Percentiles rank a stretch among this genome's conserved stretches.
Conservation (phyloP, 331 rosid genomes). For the Malus hybrid region DNA sequence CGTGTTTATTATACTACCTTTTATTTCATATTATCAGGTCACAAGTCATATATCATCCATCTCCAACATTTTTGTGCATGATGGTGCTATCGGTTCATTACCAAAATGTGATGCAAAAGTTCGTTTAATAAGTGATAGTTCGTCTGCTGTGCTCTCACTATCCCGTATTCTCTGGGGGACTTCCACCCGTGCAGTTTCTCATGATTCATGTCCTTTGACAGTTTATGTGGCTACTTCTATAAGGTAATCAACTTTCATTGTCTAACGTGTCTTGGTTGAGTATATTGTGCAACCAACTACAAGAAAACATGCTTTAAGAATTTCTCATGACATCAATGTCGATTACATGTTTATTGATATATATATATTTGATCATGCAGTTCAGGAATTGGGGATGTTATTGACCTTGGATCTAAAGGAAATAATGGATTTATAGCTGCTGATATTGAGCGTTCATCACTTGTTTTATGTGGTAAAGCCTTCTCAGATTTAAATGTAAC, state of each 20-base stretch:
- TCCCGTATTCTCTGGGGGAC: constrained; percentile 36
- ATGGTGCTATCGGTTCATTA: constrained; percentile 37
- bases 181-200: constrained; percentile 30
- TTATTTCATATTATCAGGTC: constrained; percentile 21
- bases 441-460: constrained; percentile 39
- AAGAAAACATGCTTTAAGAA: neutral
- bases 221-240: constrained; percentile 33
- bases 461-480: constrained; percentile 41
- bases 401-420: constrained; percentile 25
- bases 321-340: neutral
- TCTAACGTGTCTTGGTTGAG: neutral
- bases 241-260: constrained; percentile 13
- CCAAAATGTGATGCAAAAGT: constrained; percentile 33
- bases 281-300: neutral
- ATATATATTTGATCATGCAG: constrained; percentile 17
- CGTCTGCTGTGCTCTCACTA: constrained; percentile 36
- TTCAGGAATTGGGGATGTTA: constrained; percentile 20
- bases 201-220: constrained; percentile 42
- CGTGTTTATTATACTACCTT: neutral
- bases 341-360: neutral
- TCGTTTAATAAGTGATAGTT: constrained; percentile 37
- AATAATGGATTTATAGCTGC: constrained; percentile 34
- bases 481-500: constrained; percentile 27
- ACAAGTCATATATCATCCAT: constrained; percentile 35
- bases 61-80: constrained; percentile 42